phyloP scores from a whole-genome alignment of 257 asterid genomes.

The Handroanthus guayacan region DNA sequence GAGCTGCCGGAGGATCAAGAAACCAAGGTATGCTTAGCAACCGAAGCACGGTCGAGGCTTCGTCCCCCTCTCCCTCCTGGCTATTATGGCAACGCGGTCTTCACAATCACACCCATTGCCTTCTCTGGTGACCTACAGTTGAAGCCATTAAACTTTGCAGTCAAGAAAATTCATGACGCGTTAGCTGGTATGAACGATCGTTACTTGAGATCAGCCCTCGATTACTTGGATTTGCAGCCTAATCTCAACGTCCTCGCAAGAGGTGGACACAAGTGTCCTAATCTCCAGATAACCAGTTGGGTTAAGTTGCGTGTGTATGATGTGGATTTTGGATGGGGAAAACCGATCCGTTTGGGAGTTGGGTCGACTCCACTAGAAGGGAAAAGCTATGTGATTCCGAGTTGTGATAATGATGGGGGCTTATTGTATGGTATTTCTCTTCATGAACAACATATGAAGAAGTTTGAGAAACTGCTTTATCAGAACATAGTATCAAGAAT shows the following conservation, averaged over 20 bases:
- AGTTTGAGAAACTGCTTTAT: constrained; percentile 53
- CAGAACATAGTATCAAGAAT: constrained; percentile 9
- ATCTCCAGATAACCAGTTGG: constrained; percentile 70
- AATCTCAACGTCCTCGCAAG: too few relatives aligned
- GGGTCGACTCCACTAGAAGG: constrained; percentile 66
- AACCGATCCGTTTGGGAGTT: constrained; percentile 60
- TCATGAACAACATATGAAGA: constrained; percentile 58
- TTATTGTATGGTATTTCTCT: constrained; percentile 54
- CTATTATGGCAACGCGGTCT: constrained; percentile 70
- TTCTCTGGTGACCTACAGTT: constrained; percentile 58
- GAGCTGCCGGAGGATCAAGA: constrained; percentile 59
- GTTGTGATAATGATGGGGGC: constrained; percentile 56
- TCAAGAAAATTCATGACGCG: too few relatives aligned
- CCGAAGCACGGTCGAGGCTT: constrained; percentile 60
- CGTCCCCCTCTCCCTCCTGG: constrained; percentile 58
- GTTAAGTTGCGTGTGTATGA: constrained; percentile 65
- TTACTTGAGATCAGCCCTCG: too few relatives aligned
- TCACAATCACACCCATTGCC: constrained; percentile 52
- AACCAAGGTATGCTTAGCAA: constrained; percentile 57
- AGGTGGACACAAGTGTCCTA: constrained; percentile 66
- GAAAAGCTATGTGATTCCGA: constrained; percentile 49
- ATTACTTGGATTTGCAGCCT: too few relatives aligned
- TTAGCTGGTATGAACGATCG: too few relatives aligned
- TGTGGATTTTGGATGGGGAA: constrained; percentile 82
- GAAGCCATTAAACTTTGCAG: too few relatives aligned